Conservation (phyloP, 2,329 filamentous ascomycete species). For the Tolypocladium cylindrosporum region DNA sequence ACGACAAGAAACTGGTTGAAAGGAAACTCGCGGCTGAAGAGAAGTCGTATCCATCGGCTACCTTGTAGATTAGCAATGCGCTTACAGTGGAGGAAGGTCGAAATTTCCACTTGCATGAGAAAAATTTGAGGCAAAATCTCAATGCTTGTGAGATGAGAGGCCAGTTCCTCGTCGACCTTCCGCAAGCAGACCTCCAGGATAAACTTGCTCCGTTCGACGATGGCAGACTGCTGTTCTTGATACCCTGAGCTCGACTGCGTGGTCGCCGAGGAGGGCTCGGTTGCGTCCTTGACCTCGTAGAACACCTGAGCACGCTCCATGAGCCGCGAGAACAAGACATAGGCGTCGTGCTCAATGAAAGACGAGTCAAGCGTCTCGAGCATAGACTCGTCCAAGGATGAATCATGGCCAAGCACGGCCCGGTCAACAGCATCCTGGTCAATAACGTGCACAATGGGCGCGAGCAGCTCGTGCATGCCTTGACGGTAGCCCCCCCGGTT, state of each 20-base stretch:
- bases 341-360: slow-evolving; percentile 85
- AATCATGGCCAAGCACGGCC: slow-evolving; percentile 19
- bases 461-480: slow-evolving; percentile 94
- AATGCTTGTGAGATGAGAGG: slow-evolving; percentile 67
- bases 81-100: too few relatives aligned
- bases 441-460: slow-evolving; percentile 77
- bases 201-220: slow-evolving; percentile 74
- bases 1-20: slow-evolving; percentile 75
- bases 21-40: slow-evolving; percentile 89
- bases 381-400: slow-evolving; percentile 41
- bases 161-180: slow-evolving; percentile 73
- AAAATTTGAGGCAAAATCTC: slow-evolving; percentile 97
- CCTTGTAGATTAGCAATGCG: background rate
- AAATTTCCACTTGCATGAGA: slow-evolving; percentile 55
- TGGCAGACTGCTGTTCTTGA: slow-evolving; percentile 38
- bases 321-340: slow-evolving; percentile 71
- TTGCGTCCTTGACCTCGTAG: slow-evolving; percentile 54
- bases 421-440: slow-evolving; percentile 68
- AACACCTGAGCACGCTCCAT: slow-evolving; percentile 85
- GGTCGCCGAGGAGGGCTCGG: slow-evolving; percentile 1
- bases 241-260: slow-evolving; percentile 11
- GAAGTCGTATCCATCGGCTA: slow-evolving; percentile 83
- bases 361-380: slow-evolving; percentile 57
- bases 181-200: slow-evolving; percentile 78
- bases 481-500: slow-evolving; percentile 85